phyloP scores from a whole-genome alignment of 2,329 filamentous ascomycete species.

The Salinomyces thailandicus region DNA sequence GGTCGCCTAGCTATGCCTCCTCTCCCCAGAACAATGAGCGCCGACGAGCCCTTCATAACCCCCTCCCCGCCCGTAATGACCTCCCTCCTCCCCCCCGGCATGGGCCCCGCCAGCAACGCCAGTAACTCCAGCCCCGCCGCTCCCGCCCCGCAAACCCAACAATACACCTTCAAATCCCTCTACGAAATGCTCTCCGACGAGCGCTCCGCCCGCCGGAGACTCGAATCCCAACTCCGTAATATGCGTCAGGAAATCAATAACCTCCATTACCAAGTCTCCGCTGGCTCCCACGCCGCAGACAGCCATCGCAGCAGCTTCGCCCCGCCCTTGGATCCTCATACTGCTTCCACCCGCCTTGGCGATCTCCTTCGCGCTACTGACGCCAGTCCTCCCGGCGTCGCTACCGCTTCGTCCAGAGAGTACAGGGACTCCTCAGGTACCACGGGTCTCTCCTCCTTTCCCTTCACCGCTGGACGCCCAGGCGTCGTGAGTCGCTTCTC shows the following conservation, averaged over 20 bases:
- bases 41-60: conserved; percentile 1
- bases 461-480: background rate
- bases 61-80: background rate
- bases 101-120: background rate
- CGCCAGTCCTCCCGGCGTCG: conserved; percentile 7
- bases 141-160: conserved; percentile 8
- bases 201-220: conserved; percentile 25
- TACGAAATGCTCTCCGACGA: conserved; percentile 30
- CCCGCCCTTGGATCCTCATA: conserved; percentile 12
- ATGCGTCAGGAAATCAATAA: conserved; percentile 21
- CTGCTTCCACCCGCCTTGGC: conserved; percentile 15
- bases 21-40: background rate
- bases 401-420: conserved; percentile 2
- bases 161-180: conserved; percentile 24
- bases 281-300: conserved; percentile 9
- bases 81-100: background rate
- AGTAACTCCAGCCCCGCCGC: too few species aligned
- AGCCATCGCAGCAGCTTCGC: conserved; percentile 20
- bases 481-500: background rate
- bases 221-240: conserved; percentile 23
- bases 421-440: background rate
- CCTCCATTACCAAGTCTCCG: conserved; percentile 23
- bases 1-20: background rate
- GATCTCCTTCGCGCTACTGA: conserved; percentile 20
- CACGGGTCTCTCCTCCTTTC: conserved; percentile 1